phyloP scores from a whole-genome alignment of 352 stramenopile species.

The Phytophthora constricta region DNA sequence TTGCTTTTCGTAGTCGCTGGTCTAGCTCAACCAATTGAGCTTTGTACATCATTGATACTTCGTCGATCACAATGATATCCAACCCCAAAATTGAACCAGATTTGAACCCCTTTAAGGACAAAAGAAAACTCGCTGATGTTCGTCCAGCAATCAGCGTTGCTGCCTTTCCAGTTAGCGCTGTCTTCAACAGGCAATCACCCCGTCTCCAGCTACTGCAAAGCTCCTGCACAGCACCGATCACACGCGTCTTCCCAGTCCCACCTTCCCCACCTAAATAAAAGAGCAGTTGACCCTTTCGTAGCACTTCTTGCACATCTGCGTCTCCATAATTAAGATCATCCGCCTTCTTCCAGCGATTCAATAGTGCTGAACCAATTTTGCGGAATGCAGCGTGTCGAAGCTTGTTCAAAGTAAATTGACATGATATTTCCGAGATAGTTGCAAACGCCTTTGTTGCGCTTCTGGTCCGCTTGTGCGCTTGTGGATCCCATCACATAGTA shows the following conservation, averaged over 20 bases:
- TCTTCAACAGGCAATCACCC: slow-evolving; percentile 2
- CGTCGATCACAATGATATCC: slow-evolving; percentile 20
- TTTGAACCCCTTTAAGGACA: background rate
- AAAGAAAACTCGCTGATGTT: slow-evolving; percentile 4
- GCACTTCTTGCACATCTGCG: background rate
- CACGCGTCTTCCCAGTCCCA: slow-evolving; percentile 6
- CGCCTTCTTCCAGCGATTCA: slow-evolving; percentile 1
- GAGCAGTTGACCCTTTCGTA: background rate
- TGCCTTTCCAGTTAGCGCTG: slow-evolving; percentile 7
- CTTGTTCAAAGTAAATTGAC: slow-evolving; percentile 4
- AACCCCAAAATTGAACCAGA: background rate
- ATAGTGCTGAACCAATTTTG: background rate
- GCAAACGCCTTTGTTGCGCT: background rate
- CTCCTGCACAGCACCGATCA: background rate
- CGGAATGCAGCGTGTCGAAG: background rate
- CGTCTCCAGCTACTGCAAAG: slow-evolving; percentile 7
- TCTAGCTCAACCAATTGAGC: slow-evolving; percentile 3
- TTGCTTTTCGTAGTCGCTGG: background rate
- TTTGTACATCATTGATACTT: slow-evolving; percentile 19
- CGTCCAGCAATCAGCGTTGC: slow-evolving; percentile 9
- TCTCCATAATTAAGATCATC: background rate
- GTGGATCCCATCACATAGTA: background rate
- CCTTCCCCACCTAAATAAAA: slow-evolving; percentile 9
- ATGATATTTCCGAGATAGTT: background rate
- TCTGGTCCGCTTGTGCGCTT: no score